Base-by-base conservation (phyloP, 257 asterid genomes). In the Plantago elongata region DNA sequence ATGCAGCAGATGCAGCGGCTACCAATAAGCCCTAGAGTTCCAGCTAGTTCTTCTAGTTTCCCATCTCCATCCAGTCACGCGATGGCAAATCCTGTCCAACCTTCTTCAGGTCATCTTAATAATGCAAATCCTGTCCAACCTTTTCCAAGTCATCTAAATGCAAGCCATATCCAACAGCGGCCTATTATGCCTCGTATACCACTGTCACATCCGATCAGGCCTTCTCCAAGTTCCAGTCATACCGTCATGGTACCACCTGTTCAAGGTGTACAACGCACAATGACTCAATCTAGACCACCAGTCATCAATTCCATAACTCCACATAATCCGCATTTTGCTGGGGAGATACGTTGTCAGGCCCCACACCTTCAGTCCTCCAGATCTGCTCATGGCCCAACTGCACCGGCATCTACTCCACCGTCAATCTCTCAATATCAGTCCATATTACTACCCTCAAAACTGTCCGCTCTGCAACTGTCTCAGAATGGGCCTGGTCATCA, bases 361-460 rank as follows among this genome's bases (percentile, higher is more conserved):
- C 84, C 79, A 0, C 84, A 72, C 40, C 78, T 72, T 70, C 88
- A 72, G 58, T 69, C 87, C 9, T 79, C 68, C 74, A 77, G 94
- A 68, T 73, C 87, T 45, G 37, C 73, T 70, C 45, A 63, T 5
- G 60, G 48, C 40, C 44, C 30, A 38, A 45, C 54, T 13, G 43
- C 46, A 37, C 44, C 65, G n/a, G 14, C 70, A 13, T 30, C 68
- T 44, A 52, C 65, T 13, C 43, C 74, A 18, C 57, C 74, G 14
- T 37, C 71, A 1, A 13, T 16, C 8, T 49, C 70, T 15, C 75
- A 75, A 51, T 62, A 43, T 16, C 65, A 54, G n/a, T 63, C 79
- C 12, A 11, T 69, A 54, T 13, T 48, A 12, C 70, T 37, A 13
- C 9, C 61, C 58, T 51, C 66, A 12, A 67, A 40, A 51, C 22